These are phyloP conservation scores for Gnetum montanum DNA, from an alignment of 75 land plant genomes.

Conservation along the genomic window DNA sequence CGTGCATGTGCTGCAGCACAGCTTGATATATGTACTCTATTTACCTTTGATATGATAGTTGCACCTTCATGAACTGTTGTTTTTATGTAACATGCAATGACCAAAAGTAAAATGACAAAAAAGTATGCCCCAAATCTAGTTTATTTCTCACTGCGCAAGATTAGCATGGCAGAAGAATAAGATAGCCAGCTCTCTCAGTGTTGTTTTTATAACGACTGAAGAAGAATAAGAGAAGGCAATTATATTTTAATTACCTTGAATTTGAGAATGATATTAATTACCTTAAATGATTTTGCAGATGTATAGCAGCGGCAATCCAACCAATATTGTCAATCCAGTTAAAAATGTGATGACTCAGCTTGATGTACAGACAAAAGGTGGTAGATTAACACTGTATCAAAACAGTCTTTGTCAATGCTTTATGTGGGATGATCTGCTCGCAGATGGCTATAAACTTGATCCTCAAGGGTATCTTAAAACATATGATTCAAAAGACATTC, in stretches of 20 bases:
- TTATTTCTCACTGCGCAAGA: no score
- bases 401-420: conserved; percentile 57
- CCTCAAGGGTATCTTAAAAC: conserved; percentile 29
- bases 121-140: no score
- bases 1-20: no score
- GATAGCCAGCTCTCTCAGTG: no score
- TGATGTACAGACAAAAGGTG: conserved; percentile 53
- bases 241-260: not conserved
- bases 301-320: conserved; percentile 98
- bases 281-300: conserved; percentile 63
- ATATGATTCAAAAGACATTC: conserved; percentile 63
- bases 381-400: conserved; percentile 61
- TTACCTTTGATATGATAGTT: no score
- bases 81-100: no score
- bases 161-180: no score
- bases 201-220: no score
- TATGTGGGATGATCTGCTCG: conserved; percentile 28
- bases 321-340: conserved; percentile 80
- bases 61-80: no score
- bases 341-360: conserved; percentile 61
- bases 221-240: no score
- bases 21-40: no score
- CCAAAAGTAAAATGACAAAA: no score
- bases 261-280: not conserved
- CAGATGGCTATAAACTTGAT: conserved; percentile 27